Conservation (phyloP, 1,284 basidiomycete genomes). For the Cutaneotrichosporon sp. region DNA sequence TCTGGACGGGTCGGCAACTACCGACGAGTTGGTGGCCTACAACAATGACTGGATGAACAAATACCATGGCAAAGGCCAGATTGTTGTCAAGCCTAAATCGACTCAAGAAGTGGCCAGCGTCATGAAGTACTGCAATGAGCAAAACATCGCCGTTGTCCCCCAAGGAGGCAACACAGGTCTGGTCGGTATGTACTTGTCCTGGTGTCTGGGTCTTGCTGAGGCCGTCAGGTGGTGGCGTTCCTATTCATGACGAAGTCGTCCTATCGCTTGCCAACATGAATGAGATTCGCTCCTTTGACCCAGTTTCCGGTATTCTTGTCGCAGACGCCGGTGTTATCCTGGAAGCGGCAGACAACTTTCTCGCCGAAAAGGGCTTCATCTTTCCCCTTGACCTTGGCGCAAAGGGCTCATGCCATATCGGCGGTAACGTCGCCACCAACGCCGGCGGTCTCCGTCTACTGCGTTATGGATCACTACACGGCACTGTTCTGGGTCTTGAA, state of each 20-base stretch:
- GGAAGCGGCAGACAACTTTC: conserved; percentile 80
- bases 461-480: conserved; percentile 92
- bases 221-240: conserved; percentile 75
- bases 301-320: conserved; percentile 66
- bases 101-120: conserved; percentile 84
- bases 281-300: conserved; percentile 84
- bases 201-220: background rate
- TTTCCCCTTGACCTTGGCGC: conserved; percentile 98
- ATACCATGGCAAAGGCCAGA: conserved; percentile 75
- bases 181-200: conserved; percentile 54
- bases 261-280: conserved; percentile 78
- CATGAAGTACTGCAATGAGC: conserved; percentile 74
- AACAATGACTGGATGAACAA: conserved; percentile 99
- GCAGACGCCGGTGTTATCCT: conserved; percentile 88
- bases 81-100: conserved; percentile 83
- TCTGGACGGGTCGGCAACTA: conserved; percentile 43
- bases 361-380: conserved; percentile 85
- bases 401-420: conserved; percentile 99
- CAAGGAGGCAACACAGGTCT: conserved; percentile 99
- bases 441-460: conserved; percentile 91
- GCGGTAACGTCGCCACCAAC: conserved; percentile 96
- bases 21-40: conserved; percentile 69
- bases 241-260: conserved; percentile 82
- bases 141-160: conserved; percentile 80
- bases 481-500: conserved; percentile 92